Percentiles rank a stretch among this genome's conserved stretches.
Conservation (phyloP, 306 rosid species). For the Luffa aegyptiaca region DNA sequence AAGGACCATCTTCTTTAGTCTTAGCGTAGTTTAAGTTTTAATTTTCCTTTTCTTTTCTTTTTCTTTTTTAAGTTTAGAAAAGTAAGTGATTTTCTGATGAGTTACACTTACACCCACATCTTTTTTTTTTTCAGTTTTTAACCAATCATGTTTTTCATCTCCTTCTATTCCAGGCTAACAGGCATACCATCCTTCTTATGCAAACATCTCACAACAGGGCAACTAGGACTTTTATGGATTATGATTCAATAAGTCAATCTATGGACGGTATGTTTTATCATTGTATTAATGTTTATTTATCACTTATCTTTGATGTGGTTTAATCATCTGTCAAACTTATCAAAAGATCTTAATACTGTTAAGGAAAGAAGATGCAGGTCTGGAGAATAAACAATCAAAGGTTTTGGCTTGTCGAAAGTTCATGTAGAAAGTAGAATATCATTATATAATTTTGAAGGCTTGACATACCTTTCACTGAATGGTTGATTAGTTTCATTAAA, state of each 20-base stretch:
- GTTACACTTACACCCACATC: neutral
- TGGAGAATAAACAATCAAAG: neutral
- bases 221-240: conserved; percentile 91
- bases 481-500: neutral
- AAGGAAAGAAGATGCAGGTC: neutral
- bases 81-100: neutral
- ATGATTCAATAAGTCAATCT: conserved; percentile 70
- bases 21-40: neutral
- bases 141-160: conserved; percentile 8
- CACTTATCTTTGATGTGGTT: neutral
- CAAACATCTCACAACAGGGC: conserved; percentile 81
- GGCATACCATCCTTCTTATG: conserved; percentile 89
- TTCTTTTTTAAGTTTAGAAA: neutral
- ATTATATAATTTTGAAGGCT: neutral
- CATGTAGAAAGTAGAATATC: neutral
- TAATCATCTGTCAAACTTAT: neutral
- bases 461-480: neutral
- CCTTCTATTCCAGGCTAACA: conserved; percentile 53
- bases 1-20: neutral
- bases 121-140: neutral
- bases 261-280: conserved; percentile 64
- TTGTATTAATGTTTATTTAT: neutral
- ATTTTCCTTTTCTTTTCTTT: neutral
- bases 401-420: neutral
- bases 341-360: neutral